Conservation (phyloP, 495 filamentous ascomycete species). For the Tirmania nivea region DNA sequence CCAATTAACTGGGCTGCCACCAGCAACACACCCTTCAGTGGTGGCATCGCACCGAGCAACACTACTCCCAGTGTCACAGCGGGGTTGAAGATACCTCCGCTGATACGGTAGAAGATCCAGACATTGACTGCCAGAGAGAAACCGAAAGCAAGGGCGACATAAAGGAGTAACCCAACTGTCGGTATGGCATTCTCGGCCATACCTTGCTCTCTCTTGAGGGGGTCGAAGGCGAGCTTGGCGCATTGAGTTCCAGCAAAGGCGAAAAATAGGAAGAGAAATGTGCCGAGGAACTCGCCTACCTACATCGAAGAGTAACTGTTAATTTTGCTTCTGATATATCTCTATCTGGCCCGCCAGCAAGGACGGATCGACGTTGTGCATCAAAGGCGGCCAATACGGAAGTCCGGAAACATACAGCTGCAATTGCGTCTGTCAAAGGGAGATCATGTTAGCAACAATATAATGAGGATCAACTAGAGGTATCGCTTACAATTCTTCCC, state of each 20-base stretch:
- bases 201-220: conserved; percentile 14
- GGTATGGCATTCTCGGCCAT: conserved; percentile 14
- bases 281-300: conserved; percentile 37
- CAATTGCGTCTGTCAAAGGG: not conserved
- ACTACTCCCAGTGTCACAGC: conserved; percentile 40
- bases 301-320: not conserved
- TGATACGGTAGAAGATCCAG: conserved; percentile 68
- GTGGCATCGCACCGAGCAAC: conserved; percentile 33
- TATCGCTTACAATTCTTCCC: not conserved
- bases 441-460: not conserved
- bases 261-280: conserved; percentile 66
- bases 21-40: conserved; percentile 28
- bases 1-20: conserved; percentile 34
- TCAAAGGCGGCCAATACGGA: not conserved
- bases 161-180: conserved; percentile 33
- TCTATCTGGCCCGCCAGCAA: not conserved
- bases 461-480: not conserved
- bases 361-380: not conserved
- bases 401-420: not conserved
- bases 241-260: conserved; percentile 61
- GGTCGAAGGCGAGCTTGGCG: conserved; percentile 28
- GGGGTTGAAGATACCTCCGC: conserved; percentile 65
- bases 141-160: conserved; percentile 50
- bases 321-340: not conserved
- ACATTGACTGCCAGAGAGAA: conserved; percentile 59